Percentiles rank a stretch among this genome's conserved stretches.
These are phyloP conservation scores for Phoma sp. DNA, from an alignment of 2,329 filamentous ascomycete species.

Conservation along the genomic window DNA sequence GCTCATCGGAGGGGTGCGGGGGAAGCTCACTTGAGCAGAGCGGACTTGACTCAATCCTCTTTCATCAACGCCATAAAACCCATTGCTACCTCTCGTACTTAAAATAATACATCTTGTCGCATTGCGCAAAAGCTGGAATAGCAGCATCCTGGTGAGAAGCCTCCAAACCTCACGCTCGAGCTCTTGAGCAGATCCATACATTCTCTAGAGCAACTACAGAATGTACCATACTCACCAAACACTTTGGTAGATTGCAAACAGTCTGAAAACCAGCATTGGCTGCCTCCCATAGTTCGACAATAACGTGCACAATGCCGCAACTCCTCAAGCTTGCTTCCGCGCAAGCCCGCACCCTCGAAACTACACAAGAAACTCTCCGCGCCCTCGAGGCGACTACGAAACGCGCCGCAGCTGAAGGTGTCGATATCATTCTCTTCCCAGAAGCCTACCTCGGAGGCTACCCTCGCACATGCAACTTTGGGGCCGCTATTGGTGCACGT, in stretches of 20 bases:
- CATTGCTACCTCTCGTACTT: not conserved
- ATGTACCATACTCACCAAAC: too few relatives aligned
- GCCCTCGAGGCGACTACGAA: slow-evolving; percentile 70
- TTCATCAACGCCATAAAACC: not conserved
- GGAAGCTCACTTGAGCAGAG: not conserved
- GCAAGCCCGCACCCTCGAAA: slow-evolving; percentile 57
- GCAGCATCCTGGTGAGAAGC: too few relatives aligned
- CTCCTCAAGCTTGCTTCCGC: slow-evolving; percentile 58
- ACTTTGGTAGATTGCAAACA: not conserved
- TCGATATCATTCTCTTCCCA: slow-evolving; percentile 83
- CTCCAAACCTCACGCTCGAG: too few relatives aligned
- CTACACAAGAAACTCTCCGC: slow-evolving; percentile 66
- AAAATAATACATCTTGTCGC: not conserved
- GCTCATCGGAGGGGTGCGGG: slow-evolving; percentile 2
- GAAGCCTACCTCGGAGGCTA: slow-evolving; percentile 94
- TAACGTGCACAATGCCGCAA: slow-evolving; percentile 46
- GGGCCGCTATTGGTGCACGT: slow-evolving; percentile 75
- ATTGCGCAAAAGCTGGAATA: too few relatives aligned
- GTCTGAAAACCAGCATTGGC: not conserved
- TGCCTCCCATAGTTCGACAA: not conserved
- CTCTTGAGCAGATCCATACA: too few relatives aligned
- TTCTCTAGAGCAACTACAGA: too few relatives aligned
- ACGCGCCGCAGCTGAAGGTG: slow-evolving; percentile 65
- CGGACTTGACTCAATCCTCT: not conserved
- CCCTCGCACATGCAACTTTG: slow-evolving; percentile 81